A percentile compares a stretch with the other conserved stretches of the same genome.
These are phyloP conservation scores for Auricularia sp. DNA, from an alignment of 768 basidiomycete genomes.

Conservation along the genomic window DNA sequence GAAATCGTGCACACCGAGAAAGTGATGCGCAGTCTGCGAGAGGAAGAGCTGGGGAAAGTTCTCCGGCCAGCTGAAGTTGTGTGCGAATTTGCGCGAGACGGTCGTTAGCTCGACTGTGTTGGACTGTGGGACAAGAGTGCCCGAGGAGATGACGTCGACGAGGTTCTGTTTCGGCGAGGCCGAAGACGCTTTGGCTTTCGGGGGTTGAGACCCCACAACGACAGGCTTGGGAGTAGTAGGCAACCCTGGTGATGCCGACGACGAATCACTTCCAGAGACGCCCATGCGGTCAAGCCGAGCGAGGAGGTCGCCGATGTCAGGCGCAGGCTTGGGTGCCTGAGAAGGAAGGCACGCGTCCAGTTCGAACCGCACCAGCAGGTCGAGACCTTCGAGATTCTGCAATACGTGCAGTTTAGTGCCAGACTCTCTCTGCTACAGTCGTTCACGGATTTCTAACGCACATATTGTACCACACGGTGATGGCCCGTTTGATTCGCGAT, in stretches of 20 bases:
- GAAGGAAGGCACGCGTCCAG: constrained; percentile 6
- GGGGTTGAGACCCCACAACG: background rate
- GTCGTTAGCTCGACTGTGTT: constrained; percentile 39
- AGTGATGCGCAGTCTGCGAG: constrained; percentile 44
- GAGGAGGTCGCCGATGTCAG: constrained; percentile 15
- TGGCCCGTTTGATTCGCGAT: constrained; percentile 43
- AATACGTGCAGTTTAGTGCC: background rate
- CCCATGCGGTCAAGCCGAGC: constrained; percentile 17
- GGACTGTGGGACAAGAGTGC: constrained; percentile 28
- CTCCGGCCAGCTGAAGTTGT: constrained; percentile 43
- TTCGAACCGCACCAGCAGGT: constrained; percentile 38
- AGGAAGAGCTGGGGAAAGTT: constrained; percentile 57
- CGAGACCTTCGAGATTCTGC: constrained; percentile 49
- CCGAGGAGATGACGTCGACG: constrained; percentile 15
- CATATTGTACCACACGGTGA: constrained; percentile 53
- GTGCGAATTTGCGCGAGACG: constrained; percentile 23
- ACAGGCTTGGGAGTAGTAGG: background rate
- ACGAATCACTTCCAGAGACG: constrained; percentile 4
- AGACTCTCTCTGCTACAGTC: too few species aligned
- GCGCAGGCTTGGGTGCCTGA: constrained; percentile 6
- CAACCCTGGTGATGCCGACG: background rate
- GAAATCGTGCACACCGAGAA: constrained; percentile 16
- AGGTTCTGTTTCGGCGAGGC: background rate
- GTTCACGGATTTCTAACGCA: constrained; percentile 22
- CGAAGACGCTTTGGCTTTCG: background rate